Evolutionary conservation across 2,329 filamentous ascomycete species (phyloP), one percentile per base, ranked within the genome.

Genomic region (Graphilbum fragrans): DNA sequence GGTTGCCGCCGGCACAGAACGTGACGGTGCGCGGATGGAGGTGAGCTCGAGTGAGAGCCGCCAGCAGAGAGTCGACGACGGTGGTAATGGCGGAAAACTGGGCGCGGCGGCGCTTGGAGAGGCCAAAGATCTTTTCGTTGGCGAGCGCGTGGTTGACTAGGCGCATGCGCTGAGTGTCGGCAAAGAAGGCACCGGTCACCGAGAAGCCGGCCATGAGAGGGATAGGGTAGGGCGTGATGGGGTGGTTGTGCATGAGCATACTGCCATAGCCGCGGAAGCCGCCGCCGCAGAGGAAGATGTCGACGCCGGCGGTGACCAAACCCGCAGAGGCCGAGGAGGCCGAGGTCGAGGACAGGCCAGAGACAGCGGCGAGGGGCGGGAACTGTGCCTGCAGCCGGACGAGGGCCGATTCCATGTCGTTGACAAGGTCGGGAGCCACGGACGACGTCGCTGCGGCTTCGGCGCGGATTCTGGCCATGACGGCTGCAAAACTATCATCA

Each of bases 221-320:
- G 21, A 94, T 82, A 0, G 88, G 88, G 56, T 94, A 95, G 0
- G 86, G 86, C 41, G 72, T 66, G 35, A 86, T 72, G 6, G 66
- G 60, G 52, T 90, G 83, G 49, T 75, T 72, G 55, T 82, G 79
- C 82, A 94, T 88, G 40, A 94, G 69, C 54, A 94, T 78, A 58
- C 86, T 93, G 7, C 87, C 88, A 68, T 93, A 94, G 16, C 88
- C 88, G 29, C 88, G 70, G 55, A 94, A 94, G 0, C 88, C 88
- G 20, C 88, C 88, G 35, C 88, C 88, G 47, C 84, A 94, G 43
- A 95, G 77, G 56, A 88, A 94, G 9, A 94, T 66, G 27, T 82
- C 76, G 43, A 87, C 67, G 5, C 72, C 72, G 2, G 64, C 45
- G 11, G 38, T 50, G 47, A 33, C 27, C 2, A 18, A 8, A 8